Base-by-base conservation (phyloP, 1,284 basidiomycete species). In the Sanghuangporus sanghuang region DNA sequence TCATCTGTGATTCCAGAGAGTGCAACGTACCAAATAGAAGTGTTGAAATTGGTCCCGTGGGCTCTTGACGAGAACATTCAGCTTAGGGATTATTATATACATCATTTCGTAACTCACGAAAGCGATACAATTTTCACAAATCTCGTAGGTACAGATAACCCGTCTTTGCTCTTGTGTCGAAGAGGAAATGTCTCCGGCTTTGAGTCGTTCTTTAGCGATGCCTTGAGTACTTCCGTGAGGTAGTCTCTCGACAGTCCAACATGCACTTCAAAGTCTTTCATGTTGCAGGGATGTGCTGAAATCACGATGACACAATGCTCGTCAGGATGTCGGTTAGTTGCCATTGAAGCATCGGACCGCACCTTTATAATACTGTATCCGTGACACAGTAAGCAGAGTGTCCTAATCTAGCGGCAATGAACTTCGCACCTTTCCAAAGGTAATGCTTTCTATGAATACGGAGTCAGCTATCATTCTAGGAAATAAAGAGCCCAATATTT, bases 241-340 rank as follows among this genome's bases (percentile, higher is more conserved):
- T 82, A 80, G 64, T 87, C 84, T 65, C 82, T 79, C n/a, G 80
- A 79, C 55, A 81, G 73, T 2, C 90, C 90, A 38, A 86, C 80
- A 66, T 82, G 85, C 5, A 92, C 70, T 71, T 86, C 87, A 76
- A 92, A 88, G 59, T 90, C 87, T 71, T 90, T 90, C 84, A 90
- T 86, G 69, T 90, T 92, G 71, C 90, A 93, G 46, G 89, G 89
- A 72, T 92, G 90, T 14, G 59, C 60, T 62, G n/a, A 32, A 32
- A 32, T 32, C 27, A 32, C 0, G 5, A 32, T 56, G 42, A 27
- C 44, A n/a, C 27, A 69, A n/a, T 23, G 9, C 32, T 2, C 14
- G 2, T 46, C 44, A 46, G 16, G 16, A 9, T 16, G 6, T n/a
- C 40, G n/a, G 5, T 32, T 32, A 18, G 44, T 35, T 50, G 14